Evolutionary conservation across 2,329 filamentous ascomycete species (phyloP), one percentile per base, ranked within the genome.

Genomic region (Cladophialophora yegresii): DNA sequence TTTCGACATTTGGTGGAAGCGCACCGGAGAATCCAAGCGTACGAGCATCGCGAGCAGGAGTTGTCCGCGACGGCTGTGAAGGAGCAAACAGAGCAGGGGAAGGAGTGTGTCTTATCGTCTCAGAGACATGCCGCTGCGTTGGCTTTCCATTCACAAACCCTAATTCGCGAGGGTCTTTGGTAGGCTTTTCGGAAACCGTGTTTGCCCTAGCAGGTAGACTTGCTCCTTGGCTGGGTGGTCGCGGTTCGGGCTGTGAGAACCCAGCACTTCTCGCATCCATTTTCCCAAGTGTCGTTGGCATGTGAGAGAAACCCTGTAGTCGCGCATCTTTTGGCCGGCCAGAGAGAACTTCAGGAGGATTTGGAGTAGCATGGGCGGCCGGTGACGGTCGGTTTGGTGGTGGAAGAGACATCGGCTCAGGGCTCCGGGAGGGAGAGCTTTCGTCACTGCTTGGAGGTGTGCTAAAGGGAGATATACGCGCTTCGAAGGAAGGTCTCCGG

Each of bases 401-500:
- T 13, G 43, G 22, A 5, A 55, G 36, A 33, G 56, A 10, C 22
- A 43, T 22, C 2, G 43, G 10, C 6, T 69, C 63, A 13, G 65
- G 68, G 36, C 65, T 69, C 43, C 23, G 62, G 4, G 58, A 49
- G 5, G 73, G 78, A n/a, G 83, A 80, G 0, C 80, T 88, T 62
- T 85, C 87, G 4, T 85, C 84, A 73, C 89, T 93, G 70, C 87
- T 88, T 0, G 93, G 92, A 20, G 92, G 92, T 40, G 92, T 96
- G 72, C 83, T 92, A 73, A 97, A 96, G 0, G 93, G 93, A 0
- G 93, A 96, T 0, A 87, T 73, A 57, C 79, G 77, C 33, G 80
- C 80, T 49, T 83, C 81, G 2, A 75, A 72, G 77, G 72, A 69
- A 75, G 66, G 70, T 75, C 73, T 33, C 72, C 70, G 63, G 73